Base-by-base conservation (phyloP, 768 basidiomycete species). In the Suillus spraguei region DNA sequence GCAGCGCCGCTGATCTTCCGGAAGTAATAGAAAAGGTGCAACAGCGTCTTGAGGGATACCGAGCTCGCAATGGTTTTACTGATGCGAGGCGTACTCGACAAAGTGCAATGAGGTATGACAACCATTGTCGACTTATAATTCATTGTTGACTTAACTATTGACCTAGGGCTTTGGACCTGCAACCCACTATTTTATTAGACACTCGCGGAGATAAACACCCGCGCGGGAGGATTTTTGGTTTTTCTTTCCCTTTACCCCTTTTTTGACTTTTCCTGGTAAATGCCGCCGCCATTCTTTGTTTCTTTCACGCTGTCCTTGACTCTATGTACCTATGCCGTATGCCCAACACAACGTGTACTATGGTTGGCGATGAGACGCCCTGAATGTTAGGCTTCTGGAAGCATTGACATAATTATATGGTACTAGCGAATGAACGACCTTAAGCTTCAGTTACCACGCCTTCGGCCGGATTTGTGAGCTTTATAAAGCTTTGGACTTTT, bases 1-100 rank as follows among this genome's bases (percentile, higher is more conserved):
- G 66, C 5, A 64, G 64, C 59, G 60, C 74, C n/a, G 67, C 63
- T 16, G 76, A 79, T 61, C 70, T 78, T 39, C 78, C 78, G 2
- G 77, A 77, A 41, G 67, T 77, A 35, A 61, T 42, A 32, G 74
- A 76, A 33, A 75, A 77, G 62, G 64, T 77, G 22, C 13, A 38
- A 11, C 65, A 68, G 54, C 74, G 71, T 24, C 46, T 76, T 59
- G 64, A 67, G 0, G 65, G 67, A 8, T 76, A 75, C 60, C 67
- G 63, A 50, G 49, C 59, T 13, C 68, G 68, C 46, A 16, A 65
- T 16, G 64, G 66, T 20, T 63, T 68, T 17, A 47, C 58, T 4
- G 70, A 76, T 42, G 16, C 47, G 46, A 61, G 16, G 46, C 72
- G 72, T 54, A 73, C 73, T 32, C 62, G 65, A 60, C 38, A 53